Percentiles rank a stretch among this genome's conserved stretches.
Evolutionary conservation across 179 eudicot genomes (phyloP).

Genomic region (Beta lomatogona): DNA sequence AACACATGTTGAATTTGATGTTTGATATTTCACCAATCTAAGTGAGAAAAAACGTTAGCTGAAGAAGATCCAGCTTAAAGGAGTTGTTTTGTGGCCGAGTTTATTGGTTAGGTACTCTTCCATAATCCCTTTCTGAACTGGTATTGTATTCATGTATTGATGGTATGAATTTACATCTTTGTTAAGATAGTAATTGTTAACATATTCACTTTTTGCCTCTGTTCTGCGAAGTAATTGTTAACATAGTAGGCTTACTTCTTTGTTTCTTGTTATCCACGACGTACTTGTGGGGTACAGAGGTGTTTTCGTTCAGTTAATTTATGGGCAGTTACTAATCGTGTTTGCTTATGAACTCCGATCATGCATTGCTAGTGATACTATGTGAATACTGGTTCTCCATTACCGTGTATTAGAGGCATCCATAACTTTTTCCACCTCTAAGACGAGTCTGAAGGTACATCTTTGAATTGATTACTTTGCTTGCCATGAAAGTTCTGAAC

Average conservation of each 20-base stretch:
- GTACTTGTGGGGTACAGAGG: neutral
- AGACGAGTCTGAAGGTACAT: neutral
- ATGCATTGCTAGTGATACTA: neutral
- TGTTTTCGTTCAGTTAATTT: neutral
- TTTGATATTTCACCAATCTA: neutral
- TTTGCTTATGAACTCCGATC: neutral
- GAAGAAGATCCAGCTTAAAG: neutral
- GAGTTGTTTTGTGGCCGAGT: neutral
- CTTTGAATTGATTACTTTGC: neutral
- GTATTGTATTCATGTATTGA: neutral
- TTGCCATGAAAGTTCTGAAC: neutral
- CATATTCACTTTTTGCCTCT: neutral
- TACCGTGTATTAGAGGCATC: neutral
- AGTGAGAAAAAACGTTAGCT: neutral
- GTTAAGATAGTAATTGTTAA: too few relatives aligned
- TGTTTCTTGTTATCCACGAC: neutral
- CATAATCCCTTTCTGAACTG: slow-evolving; percentile 4
- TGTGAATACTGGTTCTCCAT: neutral
- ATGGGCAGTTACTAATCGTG: neutral
- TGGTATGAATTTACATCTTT: neutral
- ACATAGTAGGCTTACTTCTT: neutral
- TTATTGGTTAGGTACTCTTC: neutral
- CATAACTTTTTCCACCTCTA: neutral
- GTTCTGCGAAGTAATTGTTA: neutral
- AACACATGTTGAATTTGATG: neutral